Evolutionary conservation across 73 alveolate genomes (phyloP).

Genomic region (Paramecium caudatum): DNA sequence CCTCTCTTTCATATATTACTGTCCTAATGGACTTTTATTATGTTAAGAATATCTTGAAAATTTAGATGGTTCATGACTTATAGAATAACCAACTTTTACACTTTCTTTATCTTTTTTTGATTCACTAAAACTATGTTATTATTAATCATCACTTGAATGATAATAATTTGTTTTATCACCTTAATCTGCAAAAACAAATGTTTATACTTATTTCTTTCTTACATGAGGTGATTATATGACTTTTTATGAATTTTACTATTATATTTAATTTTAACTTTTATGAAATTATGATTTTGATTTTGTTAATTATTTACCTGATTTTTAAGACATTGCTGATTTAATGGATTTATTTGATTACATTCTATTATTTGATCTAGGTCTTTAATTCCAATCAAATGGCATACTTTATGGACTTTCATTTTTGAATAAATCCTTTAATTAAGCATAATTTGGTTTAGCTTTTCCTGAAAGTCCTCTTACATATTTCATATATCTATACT

Average conservation of each 20-base stretch:
- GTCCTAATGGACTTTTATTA: slow-evolving; percentile 9
- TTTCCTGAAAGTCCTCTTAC: slow-evolving; percentile 33
- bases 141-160: not conserved
- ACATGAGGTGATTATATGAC: not conserved
- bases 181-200: not conserved
- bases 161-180: slow-evolving; percentile 3
- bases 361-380: not conserved
- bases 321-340: not conserved
- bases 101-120: slow-evolving; percentile 17
- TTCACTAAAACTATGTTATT: slow-evolving; percentile 18
- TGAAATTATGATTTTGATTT: slow-evolving; percentile 24
- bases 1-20: slow-evolving; percentile 12
- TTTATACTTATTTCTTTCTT: not conserved
- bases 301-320: not conserved
- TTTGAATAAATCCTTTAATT: slow-evolving; percentile 16
- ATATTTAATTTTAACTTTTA: not conserved
- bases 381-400: slow-evolving; percentile 60
- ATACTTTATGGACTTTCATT: not conserved
- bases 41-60: slow-evolving; percentile 22
- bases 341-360: slow-evolving; percentile 34
- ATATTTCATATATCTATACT: slow-evolving; percentile 63
- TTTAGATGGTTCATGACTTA: slow-evolving; percentile 45
- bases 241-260: not conserved
- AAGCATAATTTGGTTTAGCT: slow-evolving; percentile 15
- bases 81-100: slow-evolving; percentile 11